Conservation (phyloP, 139 green algal species). For the Chlamydomonas schloesseri region DNA sequence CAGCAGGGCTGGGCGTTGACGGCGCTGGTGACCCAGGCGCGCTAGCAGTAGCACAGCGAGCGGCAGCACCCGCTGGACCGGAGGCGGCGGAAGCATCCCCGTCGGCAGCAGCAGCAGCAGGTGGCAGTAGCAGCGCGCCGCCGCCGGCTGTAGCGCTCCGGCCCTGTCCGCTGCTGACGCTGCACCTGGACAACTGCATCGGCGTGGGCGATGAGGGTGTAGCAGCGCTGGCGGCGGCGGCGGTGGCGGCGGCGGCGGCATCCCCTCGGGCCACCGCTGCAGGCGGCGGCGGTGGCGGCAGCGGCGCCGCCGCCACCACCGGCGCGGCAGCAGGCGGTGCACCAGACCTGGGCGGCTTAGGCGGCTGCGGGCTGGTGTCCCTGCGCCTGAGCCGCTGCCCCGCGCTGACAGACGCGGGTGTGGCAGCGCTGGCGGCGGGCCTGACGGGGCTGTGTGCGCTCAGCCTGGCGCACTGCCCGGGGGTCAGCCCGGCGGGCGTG, state of each 20-base stretch:
- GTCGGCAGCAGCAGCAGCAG: background rate
- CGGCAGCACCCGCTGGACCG: too few relatives aligned
- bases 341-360: too few relatives aligned
- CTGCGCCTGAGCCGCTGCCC: slow-evolving; percentile 59
- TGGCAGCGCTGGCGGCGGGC: slow-evolving; percentile 43
- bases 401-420: slow-evolving; percentile 58
- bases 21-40: too few relatives aligned
- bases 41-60: too few relatives aligned
- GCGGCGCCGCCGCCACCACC: too few relatives aligned
- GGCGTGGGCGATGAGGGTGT: slow-evolving; percentile 58
- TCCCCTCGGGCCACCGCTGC: slow-evolving; percentile 25
- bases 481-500: slow-evolving; percentile 56
- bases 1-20: background rate
- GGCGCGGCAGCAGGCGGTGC: too few relatives aligned
- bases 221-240: slow-evolving; percentile 19
- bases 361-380: slow-evolving; percentile 53
- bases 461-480: slow-evolving; percentile 65
- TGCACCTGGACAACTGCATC: slow-evolving; percentile 71
- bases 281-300: background rate
- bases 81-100: background rate
- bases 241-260: background rate
- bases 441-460: slow-evolving; percentile 64
- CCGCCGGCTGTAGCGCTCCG: background rate
- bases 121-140: background rate
- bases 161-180: slow-evolving; percentile 46